Percentiles rank a stretch among this genome's conserved stretches.
phyloP scores from a whole-genome alignment of 176 grass and related monocot species.

The Oryza rufipogon region DNA sequence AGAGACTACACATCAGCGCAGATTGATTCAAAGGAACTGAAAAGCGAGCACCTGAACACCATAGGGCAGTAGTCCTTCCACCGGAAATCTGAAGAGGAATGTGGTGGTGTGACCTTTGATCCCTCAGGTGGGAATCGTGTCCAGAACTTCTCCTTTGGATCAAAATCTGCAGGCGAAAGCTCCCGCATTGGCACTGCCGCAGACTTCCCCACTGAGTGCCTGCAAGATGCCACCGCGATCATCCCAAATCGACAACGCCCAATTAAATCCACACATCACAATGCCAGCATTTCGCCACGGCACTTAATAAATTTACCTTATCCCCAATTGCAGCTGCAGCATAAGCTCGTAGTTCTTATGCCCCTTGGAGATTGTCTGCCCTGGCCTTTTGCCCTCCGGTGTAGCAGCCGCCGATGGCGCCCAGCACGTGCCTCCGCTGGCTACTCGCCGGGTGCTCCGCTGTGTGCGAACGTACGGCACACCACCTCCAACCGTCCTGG shows the following conservation, averaged over 20 bases:
- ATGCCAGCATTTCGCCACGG: conserved; percentile 9
- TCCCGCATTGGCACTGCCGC: conserved; percentile 52
- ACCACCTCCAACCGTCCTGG: conserved; percentile 40
- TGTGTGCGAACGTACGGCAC: conserved; percentile 24
- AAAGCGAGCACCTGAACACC: conserved; percentile 71
- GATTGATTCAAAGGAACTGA: background rate
- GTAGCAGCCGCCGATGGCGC: conserved; percentile 46
- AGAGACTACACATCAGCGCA: background rate
- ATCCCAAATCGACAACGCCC: conserved; percentile 17
- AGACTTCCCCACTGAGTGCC: conserved; percentile 74
- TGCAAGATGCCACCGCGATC: conserved; percentile 45
- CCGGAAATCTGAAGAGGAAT: conserved; percentile 68
- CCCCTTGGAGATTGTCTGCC: conserved; percentile 94
- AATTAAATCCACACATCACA: background rate
- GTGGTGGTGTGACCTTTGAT: conserved; percentile 71
- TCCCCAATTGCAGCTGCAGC: conserved; percentile 90
- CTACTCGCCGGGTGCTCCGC: conserved; percentile 29
- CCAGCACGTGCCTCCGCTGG: conserved; percentile 48
- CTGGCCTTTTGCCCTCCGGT: conserved; percentile 72
- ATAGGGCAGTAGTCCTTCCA: conserved; percentile 94
- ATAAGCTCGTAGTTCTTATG: conserved; percentile 99
- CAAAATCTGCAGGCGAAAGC: conserved; percentile 53
- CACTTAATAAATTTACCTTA: conserved; percentile 50
- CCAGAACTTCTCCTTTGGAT: conserved; percentile 78
- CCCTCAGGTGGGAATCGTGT: conserved; percentile 83